Evolutionary conservation across 331 rosid species (phyloP).

Genomic region (Telfairia occidentalis): DNA sequence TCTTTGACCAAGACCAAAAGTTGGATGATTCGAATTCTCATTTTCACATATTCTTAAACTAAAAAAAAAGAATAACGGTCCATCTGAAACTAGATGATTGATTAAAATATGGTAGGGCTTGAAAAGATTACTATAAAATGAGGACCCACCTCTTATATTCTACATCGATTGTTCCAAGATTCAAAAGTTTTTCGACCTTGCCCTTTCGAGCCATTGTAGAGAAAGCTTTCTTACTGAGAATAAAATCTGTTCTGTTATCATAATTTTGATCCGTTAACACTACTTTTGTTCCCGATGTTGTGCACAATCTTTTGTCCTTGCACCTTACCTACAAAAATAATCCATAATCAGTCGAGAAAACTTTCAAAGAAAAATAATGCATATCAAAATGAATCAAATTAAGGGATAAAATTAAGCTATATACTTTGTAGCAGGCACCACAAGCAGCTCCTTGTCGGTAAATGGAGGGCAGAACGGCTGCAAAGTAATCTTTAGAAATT

Average conservation of each 20-base stretch:
- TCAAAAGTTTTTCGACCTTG: slow-evolving; percentile 24
- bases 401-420: background rate
- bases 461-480: slow-evolving; percentile 56
- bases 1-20: no score
- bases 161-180: slow-evolving; percentile 48
- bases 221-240: slow-evolving; percentile 61
- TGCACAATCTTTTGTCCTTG: slow-evolving; percentile 40
- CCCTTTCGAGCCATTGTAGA: slow-evolving; percentile 49
- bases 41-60: no score
- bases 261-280: slow-evolving; percentile 52
- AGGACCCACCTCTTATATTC: slow-evolving; percentile 53
- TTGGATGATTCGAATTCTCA: no score
- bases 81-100: no score
- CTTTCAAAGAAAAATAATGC: no score
- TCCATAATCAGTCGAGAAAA: background rate
- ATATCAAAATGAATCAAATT: no score
- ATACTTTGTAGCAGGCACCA: slow-evolving; percentile 81
- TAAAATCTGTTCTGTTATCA: slow-evolving; percentile 55
- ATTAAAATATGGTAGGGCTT: no score
- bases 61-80: no score
- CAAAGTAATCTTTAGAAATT: slow-evolving; percentile 36
- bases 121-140: no score
- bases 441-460: slow-evolving; percentile 70
- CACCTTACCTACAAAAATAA: slow-evolving; percentile 55
- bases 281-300: slow-evolving; percentile 40